A percentile compares a stretch with the other conserved stretches of the same genome.
Evolutionary conservation across 2,329 filamentous ascomycete species (phyloP).

Genomic region (Neophaeococcomyces mojaviensis): DNA sequence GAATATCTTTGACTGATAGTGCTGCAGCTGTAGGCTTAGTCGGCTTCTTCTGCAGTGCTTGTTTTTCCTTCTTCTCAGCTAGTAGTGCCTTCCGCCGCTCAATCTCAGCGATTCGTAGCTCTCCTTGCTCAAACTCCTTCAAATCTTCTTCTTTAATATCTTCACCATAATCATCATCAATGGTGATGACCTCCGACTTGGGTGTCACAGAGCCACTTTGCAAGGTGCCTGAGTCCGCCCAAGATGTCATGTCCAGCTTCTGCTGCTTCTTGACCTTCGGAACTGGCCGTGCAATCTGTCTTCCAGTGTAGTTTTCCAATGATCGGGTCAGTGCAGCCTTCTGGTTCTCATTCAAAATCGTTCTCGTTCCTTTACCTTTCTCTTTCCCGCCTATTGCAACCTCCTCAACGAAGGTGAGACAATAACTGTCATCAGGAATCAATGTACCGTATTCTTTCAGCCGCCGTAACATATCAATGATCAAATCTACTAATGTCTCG

Average conservation of each 20-base stretch:
- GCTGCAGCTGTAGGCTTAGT: conserved; percentile 15
- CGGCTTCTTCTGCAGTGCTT: conserved; percentile 17
- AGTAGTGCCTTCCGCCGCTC: conserved; percentile 16
- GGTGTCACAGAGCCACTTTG: conserved; percentile 27
- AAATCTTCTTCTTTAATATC: conserved; percentile 31
- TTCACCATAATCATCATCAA: conserved; percentile 31
- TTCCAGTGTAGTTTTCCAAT: conserved; percentile 47
- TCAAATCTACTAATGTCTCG: conserved; percentile 69
- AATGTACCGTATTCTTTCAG: conserved; percentile 43
- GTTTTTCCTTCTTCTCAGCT: conserved; percentile 20
- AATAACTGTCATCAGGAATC: conserved; percentile 55
- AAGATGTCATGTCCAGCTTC: conserved; percentile 28
- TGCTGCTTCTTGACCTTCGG: conserved; percentile 36
- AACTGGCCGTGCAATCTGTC: conserved; percentile 36
- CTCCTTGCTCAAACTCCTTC: conserved; percentile 2
- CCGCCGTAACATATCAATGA: conserved; percentile 74
- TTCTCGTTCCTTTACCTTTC: conserved; percentile 52
- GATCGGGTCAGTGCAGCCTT: conserved; percentile 69
- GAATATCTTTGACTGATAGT: conserved; percentile 2
- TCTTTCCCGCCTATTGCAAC: conserved; percentile 33
- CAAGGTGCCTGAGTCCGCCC: conserved; percentile 16
- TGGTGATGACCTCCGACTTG: conserved; percentile 16
- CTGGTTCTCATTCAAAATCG: conserved; percentile 73
- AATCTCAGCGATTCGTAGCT: conserved; percentile 21
- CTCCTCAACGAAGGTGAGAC: conserved; percentile 53